phyloP scores from a whole-genome alignment of 345 rosid genomes.

The Camelina hispida region DNA sequence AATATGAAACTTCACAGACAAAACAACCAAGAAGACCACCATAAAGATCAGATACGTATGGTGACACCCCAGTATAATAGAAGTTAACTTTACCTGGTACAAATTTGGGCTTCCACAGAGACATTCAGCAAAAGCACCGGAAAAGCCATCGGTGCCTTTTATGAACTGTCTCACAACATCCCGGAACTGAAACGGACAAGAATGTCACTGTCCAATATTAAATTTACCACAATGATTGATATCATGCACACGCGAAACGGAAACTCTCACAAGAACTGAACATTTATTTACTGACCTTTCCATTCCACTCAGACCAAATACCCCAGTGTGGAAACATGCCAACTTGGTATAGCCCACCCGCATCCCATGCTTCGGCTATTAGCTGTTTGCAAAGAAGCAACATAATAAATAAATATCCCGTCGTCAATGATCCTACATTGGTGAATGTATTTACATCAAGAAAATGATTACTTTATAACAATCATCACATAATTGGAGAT shows the following conservation, averaged over 20 bases:
- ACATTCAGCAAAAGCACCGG: conserved; percentile 97
- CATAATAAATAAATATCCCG: neutral
- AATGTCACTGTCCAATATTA: conserved; percentile 19
- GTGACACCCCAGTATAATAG: too few relatives aligned
- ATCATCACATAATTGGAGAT: conserved; percentile 16
- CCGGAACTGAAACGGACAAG: conserved; percentile 70
- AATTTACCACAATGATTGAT: too few relatives aligned
- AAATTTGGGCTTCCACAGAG: conserved; percentile 95
- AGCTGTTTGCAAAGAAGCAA: conserved; percentile 58
- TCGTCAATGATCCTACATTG: neutral
- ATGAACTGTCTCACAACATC: conserved; percentile 91
- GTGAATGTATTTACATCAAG: conserved; percentile 7
- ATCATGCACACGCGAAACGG: too few relatives aligned
- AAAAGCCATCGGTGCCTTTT: conserved; percentile 94
- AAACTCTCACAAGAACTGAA: conserved; percentile 15
- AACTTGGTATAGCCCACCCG: conserved; percentile 98
- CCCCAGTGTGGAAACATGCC: conserved; percentile 97
- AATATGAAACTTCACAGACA: conserved; percentile 8
- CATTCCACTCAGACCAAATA: conserved; percentile 99
- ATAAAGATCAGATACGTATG: conserved; percentile 6
- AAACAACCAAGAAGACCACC: conserved; percentile 11
- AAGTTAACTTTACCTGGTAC: conserved; percentile 66
- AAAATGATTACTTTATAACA: neutral
- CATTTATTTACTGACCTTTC: conserved; percentile 69
- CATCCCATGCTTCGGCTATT: conserved; percentile 98